A percentile compares a stretch with the other conserved stretches of the same genome.
phyloP scores from a whole-genome alignment of 495 filamentous ascomycete genomes.

The Xylaria intraflava region DNA sequence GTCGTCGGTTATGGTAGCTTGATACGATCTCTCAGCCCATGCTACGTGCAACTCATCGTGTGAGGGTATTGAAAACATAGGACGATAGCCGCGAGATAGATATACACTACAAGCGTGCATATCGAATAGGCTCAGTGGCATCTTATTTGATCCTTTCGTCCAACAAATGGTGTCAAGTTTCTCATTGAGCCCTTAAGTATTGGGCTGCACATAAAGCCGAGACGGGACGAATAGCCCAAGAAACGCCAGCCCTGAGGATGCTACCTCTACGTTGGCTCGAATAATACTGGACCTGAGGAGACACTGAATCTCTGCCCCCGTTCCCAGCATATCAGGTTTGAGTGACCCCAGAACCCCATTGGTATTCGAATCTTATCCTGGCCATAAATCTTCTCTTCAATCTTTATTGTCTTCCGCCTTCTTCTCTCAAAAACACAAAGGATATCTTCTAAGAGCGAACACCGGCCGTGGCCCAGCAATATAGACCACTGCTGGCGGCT shows the following conservation, averaged over 20 bases:
- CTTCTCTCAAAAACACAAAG: neutral
- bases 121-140: neutral
- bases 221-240: neutral
- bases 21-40: neutral
- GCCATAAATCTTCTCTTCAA: neutral
- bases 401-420: neutral
- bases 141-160: neutral
- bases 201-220: neutral
- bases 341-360: neutral
- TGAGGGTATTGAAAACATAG: neutral
- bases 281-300: neutral
- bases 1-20: neutral
- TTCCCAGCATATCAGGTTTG: neutral
- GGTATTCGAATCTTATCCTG: neutral
- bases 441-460: slow-evolving; percentile 1
- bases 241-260: neutral
- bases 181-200: neutral
- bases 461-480: slow-evolving; percentile 1
- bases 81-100: neutral
- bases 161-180: no score
- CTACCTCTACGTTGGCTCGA: neutral
- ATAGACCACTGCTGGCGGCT: neutral
- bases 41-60: neutral
- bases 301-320: neutral
- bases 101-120: neutral